phyloP scores from a whole-genome alignment of 148 eudicot species.

The Rhododendron ferrugineum region DNA sequence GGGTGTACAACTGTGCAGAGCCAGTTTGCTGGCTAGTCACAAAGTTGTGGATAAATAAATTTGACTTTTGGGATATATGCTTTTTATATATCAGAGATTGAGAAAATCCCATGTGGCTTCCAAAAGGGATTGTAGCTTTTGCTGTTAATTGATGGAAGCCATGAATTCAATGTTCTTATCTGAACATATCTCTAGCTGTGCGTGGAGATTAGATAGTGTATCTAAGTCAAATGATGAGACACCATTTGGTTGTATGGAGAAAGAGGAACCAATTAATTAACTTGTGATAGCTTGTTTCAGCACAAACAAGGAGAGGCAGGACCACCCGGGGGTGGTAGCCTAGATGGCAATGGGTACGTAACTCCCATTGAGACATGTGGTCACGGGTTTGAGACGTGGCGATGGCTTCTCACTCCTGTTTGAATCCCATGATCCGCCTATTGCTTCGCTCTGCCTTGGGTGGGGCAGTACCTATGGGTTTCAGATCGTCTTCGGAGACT shows the following conservation, averaged over 20 bases:
- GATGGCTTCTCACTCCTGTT: no score
- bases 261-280: not conserved
- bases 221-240: not conserved
- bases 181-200: not conserved
- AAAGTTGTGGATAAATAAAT: not conserved
- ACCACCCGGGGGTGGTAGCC: not conserved
- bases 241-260: not conserved
- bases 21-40: not conserved
- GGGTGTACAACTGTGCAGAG: not conserved
- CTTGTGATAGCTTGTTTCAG: not conserved
- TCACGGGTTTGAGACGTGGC: no score
- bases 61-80: not conserved
- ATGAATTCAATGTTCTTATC: not conserved
- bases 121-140: not conserved
- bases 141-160: not conserved
- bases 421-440: no score
- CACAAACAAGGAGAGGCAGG: not conserved
- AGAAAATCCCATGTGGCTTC: not conserved
- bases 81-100: not conserved
- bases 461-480: no score
- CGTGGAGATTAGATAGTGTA: not conserved
- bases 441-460: no score
- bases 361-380: no score
- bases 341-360: no score
- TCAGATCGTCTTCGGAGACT: no score